These are phyloP conservation scores for Ceratopteris richardii DNA, from an alignment of 75 land plant genomes.

Conservation along the genomic window DNA sequence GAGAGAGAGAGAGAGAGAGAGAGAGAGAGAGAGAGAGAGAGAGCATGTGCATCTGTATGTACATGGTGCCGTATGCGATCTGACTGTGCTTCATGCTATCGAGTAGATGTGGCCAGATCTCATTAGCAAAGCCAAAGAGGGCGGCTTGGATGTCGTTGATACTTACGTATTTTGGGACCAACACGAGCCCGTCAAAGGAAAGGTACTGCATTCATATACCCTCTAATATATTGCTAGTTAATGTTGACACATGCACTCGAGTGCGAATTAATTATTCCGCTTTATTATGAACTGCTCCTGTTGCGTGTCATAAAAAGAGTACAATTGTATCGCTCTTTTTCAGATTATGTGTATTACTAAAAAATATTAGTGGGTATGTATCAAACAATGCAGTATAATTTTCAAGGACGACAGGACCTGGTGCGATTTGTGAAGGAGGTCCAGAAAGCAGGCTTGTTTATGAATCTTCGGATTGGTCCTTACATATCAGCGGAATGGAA, in stretches of 20 bases:
- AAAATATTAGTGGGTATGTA: background rate
- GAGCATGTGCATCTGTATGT: background rate
- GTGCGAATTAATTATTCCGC: background rate
- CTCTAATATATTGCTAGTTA: background rate
- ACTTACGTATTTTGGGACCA: constrained; percentile 5
- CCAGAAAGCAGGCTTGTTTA: constrained; percentile 60
- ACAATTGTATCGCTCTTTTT: background rate
- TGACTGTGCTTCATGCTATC: background rate
- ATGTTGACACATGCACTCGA: background rate
- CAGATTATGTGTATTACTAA: background rate
- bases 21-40: too few species aligned
- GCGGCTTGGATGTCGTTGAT: constrained; percentile 5
- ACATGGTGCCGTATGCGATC: too few species aligned
- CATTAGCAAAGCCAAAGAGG: constrained; percentile 1
- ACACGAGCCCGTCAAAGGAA: constrained; percentile 8
- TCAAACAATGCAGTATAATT: constrained; percentile 52
- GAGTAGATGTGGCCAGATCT: constrained; percentile 9
- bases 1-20: too few species aligned
- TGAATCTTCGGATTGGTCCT: constrained; percentile 90
- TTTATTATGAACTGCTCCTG: background rate
- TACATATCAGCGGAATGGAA: constrained; percentile 93
- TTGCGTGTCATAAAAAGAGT: too few species aligned
- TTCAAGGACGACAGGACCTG: constrained; percentile 69
- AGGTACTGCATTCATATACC: background rate
- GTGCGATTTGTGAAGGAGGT: constrained; percentile 72